Evolutionary conservation across 345 rosid species (phyloP), one percentile per base, ranked within the genome.

Genomic region (Orychophragmus violaceus): DNA sequence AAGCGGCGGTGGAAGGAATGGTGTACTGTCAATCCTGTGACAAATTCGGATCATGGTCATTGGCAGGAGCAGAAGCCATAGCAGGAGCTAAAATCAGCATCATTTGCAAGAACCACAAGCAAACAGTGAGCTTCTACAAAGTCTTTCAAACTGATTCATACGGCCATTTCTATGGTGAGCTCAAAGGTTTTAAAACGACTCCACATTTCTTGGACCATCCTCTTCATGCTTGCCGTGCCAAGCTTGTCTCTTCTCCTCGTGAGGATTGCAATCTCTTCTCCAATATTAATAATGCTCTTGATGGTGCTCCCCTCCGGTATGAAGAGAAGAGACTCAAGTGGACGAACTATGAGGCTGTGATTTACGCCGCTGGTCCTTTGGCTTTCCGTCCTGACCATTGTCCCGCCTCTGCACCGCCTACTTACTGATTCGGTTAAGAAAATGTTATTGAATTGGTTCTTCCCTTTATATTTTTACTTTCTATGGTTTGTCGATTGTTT

Each of bases 21-120:
- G 95, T 92, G 24, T 92, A 89, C 52, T 89, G 95, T 75, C 98
- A 92, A 71, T 69, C 85, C 72, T 89, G 96, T 59, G 75, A 82
- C 19, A 53, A 80, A 18, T 76, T 9, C 39, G 93, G 95, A 8
- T 76, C 91, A 13, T 84, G 98, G 96, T 87, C 89, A 4, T 78
- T 86, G 69, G 71, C 74, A 2, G 82, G 74, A n/a, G 95, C 96
- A 14, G 55, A 84, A 51, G 87, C 95, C 2, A 80, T 92, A 59
- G 78, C 79, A 27, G 83, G 84, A 1, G 95, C 96, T 12, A 82
- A 80, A 64, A 74, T 89, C 64, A 83, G 96, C 59, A 83, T 89
- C 54, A 66, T 83, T 28, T 89, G 98, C 89, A 87, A 78, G 46
- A 89, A 87, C 76, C 57, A 75, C 59, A 74, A 13, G 46, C 64